Conservation (phyloP, 495 filamentous ascomycete species). For the Astrocystis sublimbata region DNA sequence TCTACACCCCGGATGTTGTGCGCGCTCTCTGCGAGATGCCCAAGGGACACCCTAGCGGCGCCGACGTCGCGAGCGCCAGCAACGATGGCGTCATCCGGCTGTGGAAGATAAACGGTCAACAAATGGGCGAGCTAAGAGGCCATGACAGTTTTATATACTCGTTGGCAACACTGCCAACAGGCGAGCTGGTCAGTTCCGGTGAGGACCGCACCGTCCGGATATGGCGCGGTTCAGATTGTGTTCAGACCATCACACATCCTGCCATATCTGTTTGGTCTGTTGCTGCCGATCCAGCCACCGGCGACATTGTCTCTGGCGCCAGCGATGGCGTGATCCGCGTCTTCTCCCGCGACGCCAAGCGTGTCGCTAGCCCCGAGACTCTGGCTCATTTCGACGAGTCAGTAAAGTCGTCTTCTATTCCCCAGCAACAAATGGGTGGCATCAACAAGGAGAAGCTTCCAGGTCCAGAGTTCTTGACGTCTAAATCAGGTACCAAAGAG, state of each 20-base stretch:
- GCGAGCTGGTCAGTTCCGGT: conserved; percentile 85
- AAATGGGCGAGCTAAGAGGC: conserved; percentile 73
- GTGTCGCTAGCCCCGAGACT: conserved; percentile 61
- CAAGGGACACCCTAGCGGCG: conserved; percentile 71
- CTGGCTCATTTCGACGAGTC: conserved; percentile 72
- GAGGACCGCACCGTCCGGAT: conserved; percentile 91
- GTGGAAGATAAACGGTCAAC: conserved; percentile 74
- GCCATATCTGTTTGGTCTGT: conserved; percentile 96
- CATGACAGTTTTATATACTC: conserved; percentile 98
- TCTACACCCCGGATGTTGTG: conserved; percentile 80
- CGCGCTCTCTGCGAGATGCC: conserved; percentile 83
- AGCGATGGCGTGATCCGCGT: conserved; percentile 86
- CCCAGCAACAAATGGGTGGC: conserved; percentile 70
- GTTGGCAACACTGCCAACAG: conserved; percentile 71
- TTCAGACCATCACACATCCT: conserved; percentile 96
- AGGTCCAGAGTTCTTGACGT: conserved; percentile 77
- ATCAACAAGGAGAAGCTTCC: conserved; percentile 90
- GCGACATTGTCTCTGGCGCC: conserved; percentile 89
- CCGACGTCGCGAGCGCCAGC: conserved; percentile 84
- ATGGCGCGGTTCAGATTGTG: conserved; percentile 78
- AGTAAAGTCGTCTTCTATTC: conserved; percentile 81
- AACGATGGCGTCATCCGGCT: conserved; percentile 85
- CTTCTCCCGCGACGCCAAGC: conserved; percentile 74
- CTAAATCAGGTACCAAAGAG: conserved; percentile 83
- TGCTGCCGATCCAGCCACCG: conserved; percentile 73